These are phyloP conservation scores for Paraleonurus japonicus DNA, from an alignment of 257 asterid species.

Conservation along the genomic window DNA sequence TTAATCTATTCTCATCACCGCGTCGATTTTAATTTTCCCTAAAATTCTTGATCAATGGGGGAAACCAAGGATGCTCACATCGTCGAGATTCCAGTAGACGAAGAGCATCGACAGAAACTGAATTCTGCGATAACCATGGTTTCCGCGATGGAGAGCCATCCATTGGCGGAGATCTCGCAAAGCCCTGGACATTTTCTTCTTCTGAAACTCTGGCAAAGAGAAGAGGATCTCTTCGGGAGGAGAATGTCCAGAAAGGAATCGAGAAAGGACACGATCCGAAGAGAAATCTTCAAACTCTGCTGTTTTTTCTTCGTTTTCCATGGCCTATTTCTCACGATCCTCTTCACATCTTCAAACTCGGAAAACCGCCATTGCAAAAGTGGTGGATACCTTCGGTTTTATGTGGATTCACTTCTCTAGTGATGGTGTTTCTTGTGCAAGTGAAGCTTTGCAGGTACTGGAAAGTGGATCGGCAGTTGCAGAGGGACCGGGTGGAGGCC, in stretches of 20 bases:
- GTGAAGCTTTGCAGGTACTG: conserved; percentile 70
- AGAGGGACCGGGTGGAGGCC: conserved; percentile 66
- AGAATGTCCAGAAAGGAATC: conserved; percentile 60
- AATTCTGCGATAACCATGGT: conserved; percentile 28
- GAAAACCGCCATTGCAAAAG: conserved; percentile 36
- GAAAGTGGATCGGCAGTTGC: conserved; percentile 67
- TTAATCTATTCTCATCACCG: not conserved
- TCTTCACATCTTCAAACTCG: conserved; percentile 47
- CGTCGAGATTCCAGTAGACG: conserved; percentile 69
- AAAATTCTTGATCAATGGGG: conserved; percentile 40
- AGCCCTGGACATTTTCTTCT: conserved; percentile 95
- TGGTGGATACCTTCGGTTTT: conserved; percentile 86
- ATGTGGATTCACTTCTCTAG: conserved; percentile 45
- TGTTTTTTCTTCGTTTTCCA: conserved; percentile 74
- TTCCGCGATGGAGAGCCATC: conserved; percentile 65
- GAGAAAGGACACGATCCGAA: conserved; percentile 48
- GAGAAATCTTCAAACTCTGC: conserved; percentile 80
- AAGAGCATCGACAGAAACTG: conserved; percentile 56
- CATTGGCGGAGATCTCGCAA: conserved; percentile 77
- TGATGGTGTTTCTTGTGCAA: conserved; percentile 57
- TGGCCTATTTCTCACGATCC: conserved; percentile 56
- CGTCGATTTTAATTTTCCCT: not conserved
- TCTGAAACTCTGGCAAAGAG: conserved; percentile 93
- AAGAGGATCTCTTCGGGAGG: conserved; percentile 62
- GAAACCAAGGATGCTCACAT: conserved; percentile 59